Conservation (phyloP, 257 asterid genomes). For the Cruciata laevipes region DNA sequence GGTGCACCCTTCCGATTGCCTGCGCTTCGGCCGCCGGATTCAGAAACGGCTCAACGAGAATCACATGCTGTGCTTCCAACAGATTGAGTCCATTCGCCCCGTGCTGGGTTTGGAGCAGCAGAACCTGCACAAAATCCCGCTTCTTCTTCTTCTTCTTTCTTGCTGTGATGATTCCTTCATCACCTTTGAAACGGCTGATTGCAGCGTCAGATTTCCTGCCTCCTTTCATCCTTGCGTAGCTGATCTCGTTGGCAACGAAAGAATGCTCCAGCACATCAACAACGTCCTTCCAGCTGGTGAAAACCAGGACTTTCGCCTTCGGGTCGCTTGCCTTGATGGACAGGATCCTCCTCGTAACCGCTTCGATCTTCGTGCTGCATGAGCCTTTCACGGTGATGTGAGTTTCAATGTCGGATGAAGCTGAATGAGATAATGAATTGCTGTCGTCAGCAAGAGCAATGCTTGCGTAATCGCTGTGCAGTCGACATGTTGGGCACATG, state of each 20-base stretch:
- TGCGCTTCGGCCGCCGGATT: constrained; percentile 99
- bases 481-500: constrained; percentile 93
- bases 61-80: constrained; percentile 92
- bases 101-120: too few species aligned
- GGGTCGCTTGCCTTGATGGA: constrained; percentile 58
- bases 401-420: constrained; percentile 46
- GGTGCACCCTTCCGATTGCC: constrained; percentile 94
- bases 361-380: constrained; percentile 96
- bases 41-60: constrained; percentile 84
- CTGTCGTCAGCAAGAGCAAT: constrained; percentile 79
- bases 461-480: constrained; percentile 65
- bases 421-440: constrained; percentile 24
- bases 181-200: constrained; percentile 71
- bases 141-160: constrained; percentile 26
- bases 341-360: constrained; percentile 82
- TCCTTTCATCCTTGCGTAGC: constrained; percentile 83
- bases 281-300: constrained; percentile 92
- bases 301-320: constrained; percentile 61
- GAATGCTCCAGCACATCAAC: constrained; percentile 97
- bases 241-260: constrained; percentile 59
- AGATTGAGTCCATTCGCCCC: constrained; percentile 95
- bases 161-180: constrained; percentile 30
- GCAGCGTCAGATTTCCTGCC: constrained; percentile 92
- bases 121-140: constrained; percentile 57
- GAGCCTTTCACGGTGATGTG: constrained; percentile 68